Evolutionary conservation across 2,329 filamentous ascomycete species (phyloP).

Genomic region (Beauveria bassiana): DNA sequence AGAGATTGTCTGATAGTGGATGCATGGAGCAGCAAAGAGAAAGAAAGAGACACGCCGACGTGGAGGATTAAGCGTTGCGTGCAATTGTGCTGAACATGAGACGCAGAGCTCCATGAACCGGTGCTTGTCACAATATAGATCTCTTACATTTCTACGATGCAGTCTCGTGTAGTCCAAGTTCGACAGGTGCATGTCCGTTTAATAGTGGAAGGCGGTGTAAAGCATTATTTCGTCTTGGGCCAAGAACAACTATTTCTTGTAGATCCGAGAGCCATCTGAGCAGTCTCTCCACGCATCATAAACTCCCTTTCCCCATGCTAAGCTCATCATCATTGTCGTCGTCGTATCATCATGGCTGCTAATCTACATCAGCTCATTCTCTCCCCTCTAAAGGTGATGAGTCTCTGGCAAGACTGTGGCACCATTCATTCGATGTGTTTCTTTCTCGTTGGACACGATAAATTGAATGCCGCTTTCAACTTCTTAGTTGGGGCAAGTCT

Average conservation of each 20-base stretch:
- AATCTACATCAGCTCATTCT: neutral
- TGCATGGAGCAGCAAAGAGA: conserved; percentile 7
- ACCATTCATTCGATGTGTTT: neutral
- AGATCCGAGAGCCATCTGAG: neutral
- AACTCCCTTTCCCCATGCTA: neutral
- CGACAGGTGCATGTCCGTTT: neutral
- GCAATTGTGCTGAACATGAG: neutral
- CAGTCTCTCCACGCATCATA: neutral
- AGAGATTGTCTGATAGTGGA: conserved; percentile 3
- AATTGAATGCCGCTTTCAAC: neutral
- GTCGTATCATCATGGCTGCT: neutral
- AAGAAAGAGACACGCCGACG: conserved; percentile 3
- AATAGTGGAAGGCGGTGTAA: neutral
- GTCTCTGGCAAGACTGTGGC: neutral
- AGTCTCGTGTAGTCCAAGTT: neutral
- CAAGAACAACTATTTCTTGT: neutral
- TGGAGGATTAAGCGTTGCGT: neutral
- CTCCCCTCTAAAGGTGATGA: too few species aligned
- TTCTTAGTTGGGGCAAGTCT: conserved; percentile 15
- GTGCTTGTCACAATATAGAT: conserved; percentile 7
- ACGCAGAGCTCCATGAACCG: neutral
- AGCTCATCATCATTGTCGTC: neutral
- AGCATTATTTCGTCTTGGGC: neutral
- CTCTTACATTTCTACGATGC: conserved; percentile 10
- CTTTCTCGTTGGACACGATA: too few species aligned